Evolutionary conservation across 208 protist genomes (phyloP), one percentile per base, ranked within the genome.

Genomic region (Angomonas ambiguus): DNA sequence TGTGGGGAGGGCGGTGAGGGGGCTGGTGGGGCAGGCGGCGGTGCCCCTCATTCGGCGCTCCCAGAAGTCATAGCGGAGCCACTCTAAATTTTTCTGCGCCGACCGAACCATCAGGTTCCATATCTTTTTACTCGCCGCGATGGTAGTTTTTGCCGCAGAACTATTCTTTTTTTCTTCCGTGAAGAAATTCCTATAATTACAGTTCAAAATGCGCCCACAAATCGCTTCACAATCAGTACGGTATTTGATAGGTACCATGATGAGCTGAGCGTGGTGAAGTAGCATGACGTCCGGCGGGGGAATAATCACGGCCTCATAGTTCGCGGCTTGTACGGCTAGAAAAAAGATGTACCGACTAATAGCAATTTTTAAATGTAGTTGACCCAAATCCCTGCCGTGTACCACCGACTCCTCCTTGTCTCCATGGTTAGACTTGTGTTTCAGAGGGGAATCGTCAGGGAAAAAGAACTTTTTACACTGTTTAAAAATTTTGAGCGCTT

Each of bases 311-410:
- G 85, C 79, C 56, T 92, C 83, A 74, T 88, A 92, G 71, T 95
- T 95, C 18, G 86, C 87, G 10, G 87, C 85, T 72, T 95, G 90
- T 71, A 95, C 82, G 27, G 90, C 80, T 0, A 95, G 73, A 60
- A 95, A 95, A 70, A 93, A 95, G 28, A 95, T 88, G 74, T 95
- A 95, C 16, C 90, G 86, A 65, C 73, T 86, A 42, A 95, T 69
- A 11, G 77, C 70, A 20, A 95, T 87, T 41, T 71, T 79, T 42
- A 88, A 53, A 69, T 83, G 76, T 32, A 80, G 62, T 48, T 77
- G 57, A 2, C 67, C 66, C 0, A 85, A 62, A 27, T 78, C 48
- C 5, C 63, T 65, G 41, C 49, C 45, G 11, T 61, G 22, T 0
- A 74, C 51, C 28, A 64, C 24, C 4, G 58, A 38, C 13, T 63